phyloP scores from a whole-genome alignment of 495 filamentous ascomycete genomes.

The Penicillium herquei region DNA sequence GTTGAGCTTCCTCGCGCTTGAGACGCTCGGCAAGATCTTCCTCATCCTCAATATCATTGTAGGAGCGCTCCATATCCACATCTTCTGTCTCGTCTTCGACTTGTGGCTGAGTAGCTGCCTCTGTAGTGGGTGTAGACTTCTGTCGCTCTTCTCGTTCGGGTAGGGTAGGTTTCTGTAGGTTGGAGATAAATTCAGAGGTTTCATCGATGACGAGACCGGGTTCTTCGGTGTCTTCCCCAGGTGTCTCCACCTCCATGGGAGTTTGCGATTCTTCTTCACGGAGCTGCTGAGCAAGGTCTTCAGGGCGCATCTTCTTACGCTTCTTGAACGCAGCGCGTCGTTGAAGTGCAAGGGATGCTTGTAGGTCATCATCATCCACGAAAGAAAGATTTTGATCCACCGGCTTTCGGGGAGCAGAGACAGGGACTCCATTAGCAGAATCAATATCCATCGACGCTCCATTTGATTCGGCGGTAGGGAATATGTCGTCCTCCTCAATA shows the following conservation, averaged over 20 bases:
- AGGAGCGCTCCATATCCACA: constrained; percentile 60
- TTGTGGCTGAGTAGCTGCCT: constrained; percentile 50
- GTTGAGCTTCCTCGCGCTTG: constrained; percentile 49
- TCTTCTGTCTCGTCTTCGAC: constrained; percentile 51
- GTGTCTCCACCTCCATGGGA: constrained; percentile 47
- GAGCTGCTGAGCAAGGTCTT: constrained; percentile 81
- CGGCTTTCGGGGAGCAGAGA: constrained; percentile 56
- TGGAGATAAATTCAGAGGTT: constrained; percentile 90
- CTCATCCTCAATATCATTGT: constrained; percentile 56
- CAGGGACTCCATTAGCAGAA: constrained; percentile 37
- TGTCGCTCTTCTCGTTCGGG: constrained; percentile 57
- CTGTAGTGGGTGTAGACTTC: constrained; percentile 42
- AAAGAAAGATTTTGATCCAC: constrained; percentile 65
- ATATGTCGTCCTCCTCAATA: constrained; percentile 77
- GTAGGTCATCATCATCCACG: constrained; percentile 90
- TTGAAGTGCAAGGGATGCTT: constrained; percentile 77
- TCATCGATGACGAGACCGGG: constrained; percentile 88
- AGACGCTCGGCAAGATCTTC: constrained; percentile 49
- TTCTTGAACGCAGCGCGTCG: constrained; percentile 83
- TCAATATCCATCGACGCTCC: constrained; percentile 78
- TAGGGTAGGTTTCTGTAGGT: constrained; percentile 66
- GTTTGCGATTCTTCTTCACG: constrained; percentile 67
- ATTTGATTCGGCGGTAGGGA: constrained; percentile 48
- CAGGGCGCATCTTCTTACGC: constrained; percentile 76
- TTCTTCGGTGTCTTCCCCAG: constrained; percentile 53